These are phyloP conservation scores for Magnusiomyces paraingens DNA, from an alignment of 1,139 yeast genomes.

Conservation along the genomic window DNA sequence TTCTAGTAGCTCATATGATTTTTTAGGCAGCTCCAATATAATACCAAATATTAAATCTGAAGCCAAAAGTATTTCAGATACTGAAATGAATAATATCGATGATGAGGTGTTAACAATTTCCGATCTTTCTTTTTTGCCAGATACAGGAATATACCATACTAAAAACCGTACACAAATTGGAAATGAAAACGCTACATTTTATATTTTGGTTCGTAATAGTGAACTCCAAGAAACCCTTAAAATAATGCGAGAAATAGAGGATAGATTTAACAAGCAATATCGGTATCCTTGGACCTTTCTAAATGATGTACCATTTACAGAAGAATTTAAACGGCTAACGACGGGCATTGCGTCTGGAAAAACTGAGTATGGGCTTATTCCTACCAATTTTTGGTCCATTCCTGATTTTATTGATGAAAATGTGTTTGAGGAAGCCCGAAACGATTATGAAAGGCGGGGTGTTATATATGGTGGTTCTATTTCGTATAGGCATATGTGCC, in stretches of 20 bases:
- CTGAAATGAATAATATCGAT: not conserved
- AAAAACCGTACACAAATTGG: conserved; percentile 37
- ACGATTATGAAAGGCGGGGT: conserved; percentile 49
- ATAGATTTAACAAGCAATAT: conserved; percentile 58
- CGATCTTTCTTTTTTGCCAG: conserved; percentile 22
- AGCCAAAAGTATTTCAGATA: too few relatives aligned
- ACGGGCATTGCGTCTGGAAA: conserved; percentile 79
- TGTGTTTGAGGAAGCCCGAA: conserved; percentile 42
- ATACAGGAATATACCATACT: conserved; percentile 7
- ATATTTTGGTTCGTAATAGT: conserved; percentile 64
- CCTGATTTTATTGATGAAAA: conserved; percentile 44
- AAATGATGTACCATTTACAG: conserved; percentile 62
- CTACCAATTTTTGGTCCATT: conserved; percentile 63
- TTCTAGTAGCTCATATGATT: too few relatives aligned
- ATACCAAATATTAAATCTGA: too few relatives aligned
- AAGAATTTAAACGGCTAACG: conserved; percentile 51
- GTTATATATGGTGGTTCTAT: conserved; percentile 71
- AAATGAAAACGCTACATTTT: conserved; percentile 55
- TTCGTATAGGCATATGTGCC: conserved; percentile 79
- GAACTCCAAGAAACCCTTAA: conserved; percentile 59
- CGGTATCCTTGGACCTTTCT: conserved; percentile 75
- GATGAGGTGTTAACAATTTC: conserved; percentile 2
- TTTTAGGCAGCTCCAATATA: too few relatives aligned
- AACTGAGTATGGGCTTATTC: conserved; percentile 67
- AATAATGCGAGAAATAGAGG: conserved; percentile 62